Conservation (phyloP, 345 rosid species). For the Lepidium didymum region DNA sequence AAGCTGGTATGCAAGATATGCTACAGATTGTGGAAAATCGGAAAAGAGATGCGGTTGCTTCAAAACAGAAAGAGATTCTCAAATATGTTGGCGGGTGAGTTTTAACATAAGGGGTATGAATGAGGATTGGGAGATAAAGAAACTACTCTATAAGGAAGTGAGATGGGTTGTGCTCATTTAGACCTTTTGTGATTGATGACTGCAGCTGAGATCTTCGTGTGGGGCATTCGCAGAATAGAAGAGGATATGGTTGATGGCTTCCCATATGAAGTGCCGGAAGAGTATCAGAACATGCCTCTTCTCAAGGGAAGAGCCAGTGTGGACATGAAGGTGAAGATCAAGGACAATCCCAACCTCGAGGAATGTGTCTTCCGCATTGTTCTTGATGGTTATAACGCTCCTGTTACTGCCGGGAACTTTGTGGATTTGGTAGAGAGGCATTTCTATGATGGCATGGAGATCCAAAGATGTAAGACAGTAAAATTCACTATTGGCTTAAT, state of each 20-base stretch:
- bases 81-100: conserved; percentile 82
- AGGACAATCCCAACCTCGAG: conserved; percentile 86
- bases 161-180: conserved; percentile 31
- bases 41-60: conserved; percentile 83
- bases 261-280: conserved; percentile 89
- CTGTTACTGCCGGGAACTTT: conserved; percentile 92
- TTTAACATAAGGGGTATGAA: neutral
- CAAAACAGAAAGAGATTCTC: conserved; percentile 90
- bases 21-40: conserved; percentile 78
- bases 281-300: conserved; percentile 74
- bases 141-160: neutral
- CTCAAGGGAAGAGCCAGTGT: conserved; percentile 93
- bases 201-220: conserved; percentile 99
- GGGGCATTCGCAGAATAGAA: conserved; percentile 99
- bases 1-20: conserved; percentile 81
- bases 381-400: conserved; percentile 94
- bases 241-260: conserved; percentile 99
- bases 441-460: conserved; percentile 98
- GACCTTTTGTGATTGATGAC: conserved; percentile 78
- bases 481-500: neutral
- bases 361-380: conserved; percentile 85
- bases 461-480: conserved; percentile 70
- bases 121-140: neutral
- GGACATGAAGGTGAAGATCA: conserved; percentile 97
- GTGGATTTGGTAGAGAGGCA: conserved; percentile 84